Evolutionary conservation across 2,329 filamentous ascomycete genomes (phyloP), one percentile per base, ranked within the genome.

Genomic region (Akanthomyces dipterigenus): DNA sequence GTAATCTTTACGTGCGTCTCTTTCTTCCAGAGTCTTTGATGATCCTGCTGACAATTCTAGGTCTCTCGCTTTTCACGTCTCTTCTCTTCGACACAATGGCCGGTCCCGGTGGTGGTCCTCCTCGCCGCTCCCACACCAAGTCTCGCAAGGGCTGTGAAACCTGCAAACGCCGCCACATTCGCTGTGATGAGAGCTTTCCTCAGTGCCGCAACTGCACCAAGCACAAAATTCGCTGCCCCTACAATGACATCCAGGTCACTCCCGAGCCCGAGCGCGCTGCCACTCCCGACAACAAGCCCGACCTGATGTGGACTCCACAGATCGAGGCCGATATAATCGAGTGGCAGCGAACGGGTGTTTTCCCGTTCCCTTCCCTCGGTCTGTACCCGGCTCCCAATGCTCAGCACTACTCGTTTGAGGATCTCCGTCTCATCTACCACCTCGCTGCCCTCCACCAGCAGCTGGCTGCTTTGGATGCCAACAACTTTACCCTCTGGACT

Each of bases 181-280:
- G 95, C 70, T 99, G 95, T 78, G 95, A 99, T 72, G 95, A 99
- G 76, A 96, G 87, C 68, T 97, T 96, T 71, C 95, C 95, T 56
- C 95, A 99, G 84, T 99, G 93, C 79, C 91, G 91, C 71, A 99
- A 99, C 77, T 99, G 95, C 78, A 97, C 93, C 64, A 99, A 98
- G 78, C 95, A 99, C 78, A 96, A 97, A 79, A 95, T 96, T 70
- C 90, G 93, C 70, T 99, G 95, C 77, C 95, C 96, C 69, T 99
- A 98, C 80, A 96, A 96, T 82, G 93, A 98, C 72, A 87, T 88
- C 71, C 85, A 89, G 54, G 81, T 85, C 50, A 82, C 88, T 62
- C 69, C 73, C 59, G 87, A 89, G 66, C 80, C 85, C 67, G 82
- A 86, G 67, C 79, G 84, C 66, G 81, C 83, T 55, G 80, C 83